phyloP scores from a whole-genome alignment of 805 yeast species.

The Ogataea angusta region DNA sequence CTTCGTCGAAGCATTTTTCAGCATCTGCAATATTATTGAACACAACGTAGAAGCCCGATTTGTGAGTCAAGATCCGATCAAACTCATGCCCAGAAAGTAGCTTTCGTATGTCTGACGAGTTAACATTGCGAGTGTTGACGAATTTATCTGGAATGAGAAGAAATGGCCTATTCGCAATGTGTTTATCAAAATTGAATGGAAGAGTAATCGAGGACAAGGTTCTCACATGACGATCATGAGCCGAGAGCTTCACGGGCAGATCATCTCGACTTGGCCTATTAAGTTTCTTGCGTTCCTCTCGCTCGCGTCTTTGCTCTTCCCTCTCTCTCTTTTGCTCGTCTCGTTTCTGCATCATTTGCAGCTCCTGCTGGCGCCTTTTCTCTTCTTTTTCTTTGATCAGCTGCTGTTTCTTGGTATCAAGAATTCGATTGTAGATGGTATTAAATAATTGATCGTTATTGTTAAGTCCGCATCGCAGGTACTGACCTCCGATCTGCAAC shows the following conservation, averaged over 20 bases:
- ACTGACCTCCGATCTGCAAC: slow-evolving; percentile 50
- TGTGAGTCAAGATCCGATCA: slow-evolving; percentile 61
- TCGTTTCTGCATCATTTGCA: slow-evolving; percentile 10
- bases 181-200: slow-evolving; percentile 46
- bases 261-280: neutral
- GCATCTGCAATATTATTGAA: slow-evolving; percentile 62
- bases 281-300: slow-evolving; percentile 5
- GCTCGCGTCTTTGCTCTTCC: slow-evolving; percentile 8
- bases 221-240: slow-evolving; percentile 33
- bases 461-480: slow-evolving; percentile 52
- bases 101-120: slow-evolving; percentile 56
- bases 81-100: slow-evolving; percentile 59
- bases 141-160: slow-evolving; percentile 51
- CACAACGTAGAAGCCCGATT: slow-evolving; percentile 65
- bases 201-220: slow-evolving; percentile 30
- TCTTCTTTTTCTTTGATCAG: slow-evolving; percentile 27
- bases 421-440: slow-evolving; percentile 28
- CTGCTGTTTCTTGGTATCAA: slow-evolving; percentile 38
- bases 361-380: slow-evolving; percentile 26
- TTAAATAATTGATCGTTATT: slow-evolving; percentile 38
- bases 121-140: slow-evolving; percentile 45
- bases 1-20: slow-evolving; percentile 52
- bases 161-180: slow-evolving; percentile 56
- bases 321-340: slow-evolving; percentile 14
- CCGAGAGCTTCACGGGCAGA: slow-evolving; percentile 17